Conservation (phyloP, 805 yeast species). For the Wickerhamiella dianesei region DNA sequence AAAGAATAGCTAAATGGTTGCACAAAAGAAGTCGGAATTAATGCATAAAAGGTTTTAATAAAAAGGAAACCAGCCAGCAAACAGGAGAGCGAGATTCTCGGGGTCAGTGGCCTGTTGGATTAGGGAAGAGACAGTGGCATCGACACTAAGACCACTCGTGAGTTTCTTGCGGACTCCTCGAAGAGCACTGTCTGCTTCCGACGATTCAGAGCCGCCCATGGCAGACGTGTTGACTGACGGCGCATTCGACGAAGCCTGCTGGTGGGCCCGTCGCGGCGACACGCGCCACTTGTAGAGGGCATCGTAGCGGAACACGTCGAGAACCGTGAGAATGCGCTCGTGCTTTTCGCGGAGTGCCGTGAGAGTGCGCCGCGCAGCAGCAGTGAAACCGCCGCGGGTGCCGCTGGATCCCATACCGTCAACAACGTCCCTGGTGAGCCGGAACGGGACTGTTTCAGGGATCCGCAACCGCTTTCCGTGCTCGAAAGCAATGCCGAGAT, state of each 20-base stretch:
- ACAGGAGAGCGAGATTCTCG: conserved; percentile 57
- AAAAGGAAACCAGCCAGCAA: conserved; percentile 33
- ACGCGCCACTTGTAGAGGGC: conserved; percentile 87
- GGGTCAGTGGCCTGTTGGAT: conserved; percentile 62
- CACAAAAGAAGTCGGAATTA: neutral
- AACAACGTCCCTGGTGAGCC: conserved; percentile 77
- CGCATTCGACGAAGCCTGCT: neutral
- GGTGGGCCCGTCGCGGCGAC: conserved; percentile 41
- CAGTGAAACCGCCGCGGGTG: conserved; percentile 58
- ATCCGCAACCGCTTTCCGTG: conserved; percentile 73
- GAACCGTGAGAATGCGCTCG: conserved; percentile 61
- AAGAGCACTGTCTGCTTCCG: conserved; percentile 73
- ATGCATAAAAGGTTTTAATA: too few relatives aligned
- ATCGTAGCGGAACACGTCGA: conserved; percentile 81
- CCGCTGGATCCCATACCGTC: conserved; percentile 93
- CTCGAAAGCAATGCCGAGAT: conserved; percentile 91
- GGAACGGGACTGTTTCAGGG: conserved; percentile 89
- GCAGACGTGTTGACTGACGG: neutral
- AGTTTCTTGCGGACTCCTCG: conserved; percentile 59
- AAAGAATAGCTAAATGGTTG: too few relatives aligned
- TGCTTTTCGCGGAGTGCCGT: conserved; percentile 49
- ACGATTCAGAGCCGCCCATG: conserved; percentile 13
- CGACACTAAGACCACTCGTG: conserved; percentile 58
- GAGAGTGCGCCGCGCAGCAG: conserved; percentile 61
- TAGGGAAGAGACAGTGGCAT: conserved; percentile 71